Percentiles rank a stretch among this genome's conserved stretches.
phyloP scores from a whole-genome alignment of 805 yeast species.

The Suhomyces sp. region DNA sequence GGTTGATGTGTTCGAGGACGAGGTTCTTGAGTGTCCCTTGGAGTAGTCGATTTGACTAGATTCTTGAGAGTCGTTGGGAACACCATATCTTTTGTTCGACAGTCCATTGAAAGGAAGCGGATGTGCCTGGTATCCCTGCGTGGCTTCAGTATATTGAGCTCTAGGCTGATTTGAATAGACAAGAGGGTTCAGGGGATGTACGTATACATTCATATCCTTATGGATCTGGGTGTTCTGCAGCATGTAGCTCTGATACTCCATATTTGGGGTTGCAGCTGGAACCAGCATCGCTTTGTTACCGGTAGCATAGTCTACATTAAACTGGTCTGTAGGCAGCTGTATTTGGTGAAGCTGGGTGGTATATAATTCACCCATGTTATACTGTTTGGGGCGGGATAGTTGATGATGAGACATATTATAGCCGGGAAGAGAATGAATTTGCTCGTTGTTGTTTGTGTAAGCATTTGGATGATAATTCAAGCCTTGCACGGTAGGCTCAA shows the following conservation, averaged over 20 bases:
- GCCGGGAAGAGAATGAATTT: neutral
- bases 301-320: neutral
- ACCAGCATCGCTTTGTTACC: neutral
- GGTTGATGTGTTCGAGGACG: conserved; percentile 10
- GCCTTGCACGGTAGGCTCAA: neutral
- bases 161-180: neutral
- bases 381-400: neutral
- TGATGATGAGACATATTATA: neutral
- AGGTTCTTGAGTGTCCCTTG: conserved; percentile 13
- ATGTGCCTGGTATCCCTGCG: neutral
- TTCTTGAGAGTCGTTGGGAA: neutral
- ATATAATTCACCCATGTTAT: neutral
- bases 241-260: neutral
- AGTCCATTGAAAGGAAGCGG: neutral
- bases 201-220: neutral
- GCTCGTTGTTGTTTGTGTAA: neutral
- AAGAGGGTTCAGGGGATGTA: neutral
- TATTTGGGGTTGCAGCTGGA: neutral
- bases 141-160: neutral
- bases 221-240: neutral
- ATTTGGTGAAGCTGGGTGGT: neutral
- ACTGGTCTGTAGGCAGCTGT: neutral
- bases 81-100: neutral
- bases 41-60: neutral
- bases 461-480: neutral